phyloP scores from a whole-genome alignment of 192 early-diverging fungal species.

The Phycomyces nitens region DNA sequence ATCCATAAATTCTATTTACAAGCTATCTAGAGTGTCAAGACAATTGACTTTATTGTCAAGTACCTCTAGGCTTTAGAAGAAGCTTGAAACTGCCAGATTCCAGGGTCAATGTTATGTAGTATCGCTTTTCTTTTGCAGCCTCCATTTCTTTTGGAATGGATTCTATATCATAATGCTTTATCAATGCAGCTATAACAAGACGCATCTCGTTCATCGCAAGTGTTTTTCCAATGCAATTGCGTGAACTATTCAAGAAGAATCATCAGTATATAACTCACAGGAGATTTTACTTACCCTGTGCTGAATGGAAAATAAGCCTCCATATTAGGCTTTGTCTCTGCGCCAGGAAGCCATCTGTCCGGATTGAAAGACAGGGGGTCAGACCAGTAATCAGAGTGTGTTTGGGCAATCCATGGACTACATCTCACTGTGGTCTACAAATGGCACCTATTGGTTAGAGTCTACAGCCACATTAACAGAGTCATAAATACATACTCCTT shows the following conservation, averaged over 20 bases:
- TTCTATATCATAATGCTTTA: slow-evolving; percentile 42
- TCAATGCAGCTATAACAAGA: slow-evolving; percentile 35
- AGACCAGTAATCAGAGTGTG: slow-evolving; percentile 35
- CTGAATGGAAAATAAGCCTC: slow-evolving; percentile 49
- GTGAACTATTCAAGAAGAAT: slow-evolving; percentile 21
- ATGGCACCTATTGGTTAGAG: not conserved
- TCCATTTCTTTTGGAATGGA: slow-evolving; percentile 20
- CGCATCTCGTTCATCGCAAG: slow-evolving; percentile 48
- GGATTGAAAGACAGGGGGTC: slow-evolving; percentile 43
- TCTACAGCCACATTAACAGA: not conserved
- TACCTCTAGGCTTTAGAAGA: not conserved
- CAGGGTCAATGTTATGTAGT: slow-evolving; percentile 10
- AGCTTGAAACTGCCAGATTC: not conserved
- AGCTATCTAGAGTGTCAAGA: too few species aligned
- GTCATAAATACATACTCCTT: slow-evolving; percentile 4
- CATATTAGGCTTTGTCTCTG: slow-evolving; percentile 19
- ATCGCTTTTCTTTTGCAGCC: slow-evolving; percentile 11
- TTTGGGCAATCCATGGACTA: slow-evolving; percentile 13
- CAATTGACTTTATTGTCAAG: too few species aligned
- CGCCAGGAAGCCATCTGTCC: slow-evolving; percentile 43
- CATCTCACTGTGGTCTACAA: slow-evolving; percentile 7
- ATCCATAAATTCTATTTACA: too few species aligned
- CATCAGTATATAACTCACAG: slow-evolving; percentile 6
- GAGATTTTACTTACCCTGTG: slow-evolving; percentile 25
- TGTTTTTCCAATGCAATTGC: slow-evolving; percentile 47